Percentiles rank a stretch among this genome's conserved stretches.
Evolutionary conservation across 768 basidiomycete genomes (phyloP).

Genomic region (Leucosporidium scottii): DNA sequence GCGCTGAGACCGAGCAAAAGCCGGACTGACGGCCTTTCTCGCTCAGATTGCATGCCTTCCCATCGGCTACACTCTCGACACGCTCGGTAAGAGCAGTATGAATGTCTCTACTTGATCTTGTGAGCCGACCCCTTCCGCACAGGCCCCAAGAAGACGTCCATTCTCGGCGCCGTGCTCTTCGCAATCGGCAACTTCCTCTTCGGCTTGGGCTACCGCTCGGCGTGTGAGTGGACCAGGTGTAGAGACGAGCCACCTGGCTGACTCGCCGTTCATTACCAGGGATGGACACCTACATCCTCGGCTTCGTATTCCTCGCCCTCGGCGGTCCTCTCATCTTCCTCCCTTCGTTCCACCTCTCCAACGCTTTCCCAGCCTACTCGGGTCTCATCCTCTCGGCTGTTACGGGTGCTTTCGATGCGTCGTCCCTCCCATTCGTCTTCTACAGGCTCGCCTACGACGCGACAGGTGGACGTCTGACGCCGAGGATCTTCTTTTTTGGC

Average conservation of each 20-base stretch:
- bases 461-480: not conserved
- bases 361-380: constrained; percentile 43
- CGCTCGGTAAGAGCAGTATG: not conserved
- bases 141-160: constrained; percentile 41
- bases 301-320: constrained; percentile 42
- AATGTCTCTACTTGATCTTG: constrained; percentile 36
- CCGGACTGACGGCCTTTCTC: not conserved
- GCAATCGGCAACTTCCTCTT: constrained; percentile 41
- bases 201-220: constrained; percentile 28
- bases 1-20: not conserved
- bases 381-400: constrained; percentile 44
- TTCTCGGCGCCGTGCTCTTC: constrained; percentile 41
- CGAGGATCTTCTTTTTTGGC: constrained; percentile 42
- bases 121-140: constrained; percentile 39
- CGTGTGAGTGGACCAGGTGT: not conserved
- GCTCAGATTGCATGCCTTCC: not conserved
- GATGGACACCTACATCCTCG: constrained; percentile 41
- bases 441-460: constrained; percentile 38
- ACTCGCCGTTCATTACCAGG: constrained; percentile 16
- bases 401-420: constrained; percentile 45
- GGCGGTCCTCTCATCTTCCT: constrained; percentile 45
- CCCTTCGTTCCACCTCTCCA: constrained; percentile 44
- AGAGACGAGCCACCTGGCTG: not conserved
- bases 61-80: constrained; percentile 5
- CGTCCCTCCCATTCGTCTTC: constrained; percentile 41